These are phyloP conservation scores for Mycena chlorophos DNA, from an alignment of 768 basidiomycete species.

Conservation along the genomic window DNA sequence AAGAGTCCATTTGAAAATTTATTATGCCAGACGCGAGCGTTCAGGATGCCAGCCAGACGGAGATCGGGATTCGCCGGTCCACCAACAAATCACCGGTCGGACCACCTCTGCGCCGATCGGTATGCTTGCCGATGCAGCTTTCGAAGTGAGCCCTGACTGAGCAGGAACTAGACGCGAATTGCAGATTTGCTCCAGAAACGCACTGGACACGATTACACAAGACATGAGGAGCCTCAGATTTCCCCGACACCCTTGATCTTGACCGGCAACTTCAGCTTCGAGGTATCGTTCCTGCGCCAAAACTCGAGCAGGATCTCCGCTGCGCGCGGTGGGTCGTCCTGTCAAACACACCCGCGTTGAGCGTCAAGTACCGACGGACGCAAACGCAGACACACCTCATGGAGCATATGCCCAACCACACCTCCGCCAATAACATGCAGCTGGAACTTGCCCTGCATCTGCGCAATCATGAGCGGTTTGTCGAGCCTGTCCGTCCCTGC, in stretches of 20 bases:
- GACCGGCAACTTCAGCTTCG: constrained; percentile 47
- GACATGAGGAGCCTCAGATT: too few species aligned
- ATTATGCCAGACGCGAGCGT: too few species aligned
- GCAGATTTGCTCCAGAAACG: too few species aligned
- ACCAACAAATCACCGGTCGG: too few species aligned
- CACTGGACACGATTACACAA: constrained; percentile 24
- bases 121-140: too few species aligned
- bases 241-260: constrained; percentile 57
- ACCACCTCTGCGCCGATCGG: too few species aligned
- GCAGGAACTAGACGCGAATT: too few species aligned
- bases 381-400: constrained; percentile 63
- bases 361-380: not conserved
- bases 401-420: constrained; percentile 87
- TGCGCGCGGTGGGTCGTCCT: constrained; percentile 85
- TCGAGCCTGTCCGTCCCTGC: constrained; percentile 94
- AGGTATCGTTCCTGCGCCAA: constrained; percentile 83
- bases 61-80: too few species aligned
- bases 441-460: constrained; percentile 97
- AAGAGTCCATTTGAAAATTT: too few species aligned
- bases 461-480: constrained; percentile 91
- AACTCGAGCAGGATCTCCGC: constrained; percentile 86
- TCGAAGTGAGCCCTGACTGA: too few species aligned
- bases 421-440: constrained; percentile 75
- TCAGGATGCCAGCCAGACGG: too few species aligned
- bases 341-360: not conserved